Conservation (phyloP, 331 rosid genomes). For the Spiraea crenata region DNA sequence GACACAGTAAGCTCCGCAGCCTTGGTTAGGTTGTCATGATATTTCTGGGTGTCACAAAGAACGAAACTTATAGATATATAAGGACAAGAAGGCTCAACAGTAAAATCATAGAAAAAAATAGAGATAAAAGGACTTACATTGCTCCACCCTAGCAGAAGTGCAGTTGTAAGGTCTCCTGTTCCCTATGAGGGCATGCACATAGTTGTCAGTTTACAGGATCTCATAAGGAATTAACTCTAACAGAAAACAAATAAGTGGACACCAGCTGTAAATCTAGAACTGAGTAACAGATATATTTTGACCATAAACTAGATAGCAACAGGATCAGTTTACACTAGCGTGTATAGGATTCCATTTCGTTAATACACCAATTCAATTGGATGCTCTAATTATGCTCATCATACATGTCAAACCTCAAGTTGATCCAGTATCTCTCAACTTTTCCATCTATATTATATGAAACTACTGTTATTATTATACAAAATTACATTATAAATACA, state of each 20-base stretch:
- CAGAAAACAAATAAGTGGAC: neutral
- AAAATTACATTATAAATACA: neutral
- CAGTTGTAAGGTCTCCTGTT: constrained; percentile 87
- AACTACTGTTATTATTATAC: neutral
- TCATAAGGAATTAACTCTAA: neutral
- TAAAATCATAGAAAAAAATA: constrained; percentile 21
- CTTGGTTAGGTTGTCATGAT: constrained; percentile 58
- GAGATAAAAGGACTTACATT: constrained; percentile 53
- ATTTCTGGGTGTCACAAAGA: constrained; percentile 50
- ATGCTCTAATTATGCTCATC: neutral
- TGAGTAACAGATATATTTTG: neutral
- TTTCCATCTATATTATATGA: neutral
- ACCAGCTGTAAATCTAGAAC: too few relatives aligned
- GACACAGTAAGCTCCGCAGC: constrained; percentile 90
- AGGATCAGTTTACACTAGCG: neutral
- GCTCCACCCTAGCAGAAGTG: constrained; percentile 94
- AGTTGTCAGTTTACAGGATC: constrained; percentile 14
- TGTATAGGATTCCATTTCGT: neutral
- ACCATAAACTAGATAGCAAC: neutral
- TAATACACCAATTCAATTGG: neutral
- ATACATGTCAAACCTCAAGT: neutral
- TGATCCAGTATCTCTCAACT: neutral
- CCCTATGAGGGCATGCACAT: constrained; percentile 53
- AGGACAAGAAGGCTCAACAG: constrained; percentile 4
- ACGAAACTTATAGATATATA: constrained; percentile 22